phyloP scores from a whole-genome alignment of 129 eudicot species.

The Pseudognaphalium luteoalbum region DNA sequence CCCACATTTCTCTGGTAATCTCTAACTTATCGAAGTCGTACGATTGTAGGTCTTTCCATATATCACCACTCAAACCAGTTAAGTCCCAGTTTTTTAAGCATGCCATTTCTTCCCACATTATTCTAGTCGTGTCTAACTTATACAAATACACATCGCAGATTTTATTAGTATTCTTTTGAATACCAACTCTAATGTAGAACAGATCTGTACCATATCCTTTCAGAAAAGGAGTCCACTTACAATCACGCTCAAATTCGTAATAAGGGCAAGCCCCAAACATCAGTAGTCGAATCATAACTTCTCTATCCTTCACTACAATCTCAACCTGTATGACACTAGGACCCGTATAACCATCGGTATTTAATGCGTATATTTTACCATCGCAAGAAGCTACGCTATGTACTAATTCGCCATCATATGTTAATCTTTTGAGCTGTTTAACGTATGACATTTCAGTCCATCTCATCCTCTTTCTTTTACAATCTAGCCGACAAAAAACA shows the following conservation, averaged over 20 bases:
- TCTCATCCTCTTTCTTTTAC: background rate
- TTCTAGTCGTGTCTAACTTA: background rate
- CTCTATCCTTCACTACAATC: background rate
- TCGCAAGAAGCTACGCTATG: background rate
- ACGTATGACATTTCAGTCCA: background rate
- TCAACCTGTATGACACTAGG: background rate
- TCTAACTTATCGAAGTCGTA: background rate
- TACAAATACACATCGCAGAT: background rate
- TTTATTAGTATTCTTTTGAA: background rate
- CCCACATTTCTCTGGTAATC: background rate
- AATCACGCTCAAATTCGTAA: background rate
- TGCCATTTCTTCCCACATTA: background rate
- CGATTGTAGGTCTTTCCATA: background rate
- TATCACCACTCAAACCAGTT: background rate
- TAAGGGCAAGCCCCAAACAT: background rate
- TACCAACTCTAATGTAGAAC: background rate
- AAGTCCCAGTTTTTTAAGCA: background rate
- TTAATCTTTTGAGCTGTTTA: background rate
- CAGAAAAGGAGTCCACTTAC: background rate
- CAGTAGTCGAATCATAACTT: background rate
- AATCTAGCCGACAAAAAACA: background rate
- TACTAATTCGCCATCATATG: background rate
- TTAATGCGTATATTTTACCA: background rate
- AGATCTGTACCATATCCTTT: background rate
- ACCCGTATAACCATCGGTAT: background rate